These are phyloP conservation scores for Neckera pumila DNA, from an alignment of 225 moss, liverwort and hornwort species.

Conservation along the genomic window DNA sequence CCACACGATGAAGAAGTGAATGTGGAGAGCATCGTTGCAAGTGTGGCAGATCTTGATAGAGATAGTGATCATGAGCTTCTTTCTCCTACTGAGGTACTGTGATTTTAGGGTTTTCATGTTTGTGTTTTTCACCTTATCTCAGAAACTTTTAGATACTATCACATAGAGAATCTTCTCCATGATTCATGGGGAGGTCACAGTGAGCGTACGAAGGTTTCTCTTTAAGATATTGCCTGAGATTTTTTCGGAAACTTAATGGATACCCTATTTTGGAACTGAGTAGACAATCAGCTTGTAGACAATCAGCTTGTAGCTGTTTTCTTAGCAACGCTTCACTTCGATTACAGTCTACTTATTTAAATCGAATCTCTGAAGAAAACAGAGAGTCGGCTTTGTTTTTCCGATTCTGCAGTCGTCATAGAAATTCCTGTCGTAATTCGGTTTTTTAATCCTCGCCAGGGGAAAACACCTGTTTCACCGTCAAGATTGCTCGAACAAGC, in stretches of 20 bases:
- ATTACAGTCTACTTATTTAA: not conserved
- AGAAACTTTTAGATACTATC: not conserved
- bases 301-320: not conserved
- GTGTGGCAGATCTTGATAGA: slow-evolving; percentile 14
- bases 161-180: too few relatives aligned
- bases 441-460: not conserved
- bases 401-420: not conserved
- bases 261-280: not conserved
- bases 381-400: not conserved
- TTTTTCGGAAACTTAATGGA: not conserved
- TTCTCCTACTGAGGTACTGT: slow-evolving; percentile 17
- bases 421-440: not conserved
- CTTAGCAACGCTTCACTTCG: not conserved
- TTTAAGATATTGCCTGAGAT: not conserved
- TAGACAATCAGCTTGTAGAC: not conserved
- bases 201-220: not conserved
- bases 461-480: slow-evolving; percentile 38
- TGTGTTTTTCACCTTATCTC: not conserved
- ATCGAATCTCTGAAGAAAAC: not conserved
- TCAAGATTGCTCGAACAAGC: slow-evolving; percentile 55
- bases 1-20: slow-evolving; percentile 19
- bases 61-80: slow-evolving; percentile 23
- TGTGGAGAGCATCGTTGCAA: slow-evolving; percentile 26
- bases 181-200: not conserved
- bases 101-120: not conserved